Base-by-base conservation (phyloP, 805 yeast genomes). In the Komagataella pastoris region DNA sequence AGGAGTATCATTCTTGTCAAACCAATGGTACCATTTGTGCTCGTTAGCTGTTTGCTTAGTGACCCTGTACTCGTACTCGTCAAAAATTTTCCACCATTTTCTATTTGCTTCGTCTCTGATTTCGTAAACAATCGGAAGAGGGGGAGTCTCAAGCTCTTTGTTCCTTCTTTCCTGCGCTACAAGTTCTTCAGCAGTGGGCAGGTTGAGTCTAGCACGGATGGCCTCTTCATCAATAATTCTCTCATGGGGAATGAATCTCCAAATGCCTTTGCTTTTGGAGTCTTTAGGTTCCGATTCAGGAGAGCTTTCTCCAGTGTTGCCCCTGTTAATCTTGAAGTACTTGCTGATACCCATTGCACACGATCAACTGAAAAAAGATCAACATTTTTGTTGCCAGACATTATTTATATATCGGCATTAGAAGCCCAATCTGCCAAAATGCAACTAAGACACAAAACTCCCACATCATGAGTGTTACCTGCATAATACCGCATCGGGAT, bases 61-160 rank as follows among this genome's bases (percentile, higher is more conserved):
- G 49, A 67, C 61, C 50, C 86, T 65, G 60, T 80, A 81, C 60
- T 81, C 86, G 58, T 75, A 79, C 59, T 81, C 85, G 59, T 80
- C 79, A 65, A 77, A 77, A 56, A 74, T 76, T 45, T 72, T 72
- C 72, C 73, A 76, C 81, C 81, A 76, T 43, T 71, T 68, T 49
- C 80, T 66, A 54, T 72, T 59, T 7, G 79, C 78, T 59, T 76
- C 81, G 58, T 77, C 81, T 55, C 81, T 64, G 58, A 70, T 73
- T 57, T 76, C 80, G 8, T 43, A n/a, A n/a, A 24, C 44, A 10
- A n/a, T 24, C 17, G 21, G 44, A 48, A 14, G 44, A 12, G 21
- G 7, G 14, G 44, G 44, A 17, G 44, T 24, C n/a, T 21, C 24
- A 14, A 48, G 44, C 3, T 24, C 23, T n/a, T 30, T 10, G 18